These are phyloP conservation scores for Celoporthe dispersa DNA, from an alignment of 2,329 filamentous ascomycete genomes.

Conservation along the genomic window DNA sequence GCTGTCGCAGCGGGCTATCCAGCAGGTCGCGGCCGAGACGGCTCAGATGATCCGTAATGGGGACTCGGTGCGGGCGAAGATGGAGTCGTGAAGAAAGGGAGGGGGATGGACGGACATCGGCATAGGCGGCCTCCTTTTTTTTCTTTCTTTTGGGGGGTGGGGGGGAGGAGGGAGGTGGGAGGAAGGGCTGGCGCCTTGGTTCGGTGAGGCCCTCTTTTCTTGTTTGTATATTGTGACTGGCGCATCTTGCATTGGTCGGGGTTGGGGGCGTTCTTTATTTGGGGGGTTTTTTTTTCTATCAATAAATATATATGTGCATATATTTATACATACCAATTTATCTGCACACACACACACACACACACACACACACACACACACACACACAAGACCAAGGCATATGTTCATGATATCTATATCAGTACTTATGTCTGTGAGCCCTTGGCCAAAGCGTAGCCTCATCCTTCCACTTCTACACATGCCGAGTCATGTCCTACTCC, in stretches of 20 bases:
- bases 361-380: not conserved
- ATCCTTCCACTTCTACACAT: not conserved
- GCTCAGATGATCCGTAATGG: conserved; percentile 28
- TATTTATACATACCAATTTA: not conserved
- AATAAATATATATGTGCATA: not conserved
- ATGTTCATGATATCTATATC: not conserved
- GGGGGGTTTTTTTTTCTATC: not conserved
- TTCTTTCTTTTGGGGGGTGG: no score
- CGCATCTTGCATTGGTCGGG: conserved; percentile 4
- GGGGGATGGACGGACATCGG: no score
- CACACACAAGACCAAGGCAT: not conserved
- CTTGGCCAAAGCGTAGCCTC: not conserved
- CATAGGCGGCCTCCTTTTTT: not conserved
- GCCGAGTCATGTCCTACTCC: not conserved
- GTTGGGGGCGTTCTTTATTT: not conserved
- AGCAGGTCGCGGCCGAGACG: conserved; percentile 25
- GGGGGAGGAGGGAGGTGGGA: no score
- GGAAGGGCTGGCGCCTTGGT: not conserved
- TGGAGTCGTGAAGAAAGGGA: not conserved
- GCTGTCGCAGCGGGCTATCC: conserved; percentile 44
- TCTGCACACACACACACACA: not conserved
- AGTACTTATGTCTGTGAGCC: not conserved
- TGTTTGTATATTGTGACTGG: not conserved
- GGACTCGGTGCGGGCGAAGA: conserved; percentile 24
- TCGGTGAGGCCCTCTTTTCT: not conserved